A percentile compares a stretch with the other conserved stretches of the same genome.
Conservation (phyloP, 805 yeast genomes). For the Kazachstania bromeliacearum region DNA sequence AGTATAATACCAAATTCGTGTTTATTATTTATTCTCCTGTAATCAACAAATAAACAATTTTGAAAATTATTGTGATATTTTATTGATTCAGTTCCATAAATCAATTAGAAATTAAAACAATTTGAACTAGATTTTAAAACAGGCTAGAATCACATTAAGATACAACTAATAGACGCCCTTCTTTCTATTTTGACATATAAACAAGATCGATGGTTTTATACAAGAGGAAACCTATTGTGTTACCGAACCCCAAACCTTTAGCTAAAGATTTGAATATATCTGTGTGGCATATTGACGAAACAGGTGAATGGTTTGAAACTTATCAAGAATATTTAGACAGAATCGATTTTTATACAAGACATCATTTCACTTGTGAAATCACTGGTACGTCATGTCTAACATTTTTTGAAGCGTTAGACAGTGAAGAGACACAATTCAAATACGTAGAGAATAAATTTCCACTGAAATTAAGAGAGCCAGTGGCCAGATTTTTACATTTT, state of each 20-base stretch:
- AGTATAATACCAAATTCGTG: too few relatives aligned
- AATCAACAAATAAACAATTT: too few relatives aligned
- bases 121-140: too few relatives aligned
- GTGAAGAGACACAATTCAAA: constrained; percentile 55
- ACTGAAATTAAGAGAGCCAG: constrained; percentile 83
- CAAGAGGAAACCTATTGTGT: constrained; percentile 61
- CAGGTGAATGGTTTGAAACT: constrained; percentile 76
- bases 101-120: too few relatives aligned
- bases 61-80: too few relatives aligned
- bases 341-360: constrained; percentile 61
- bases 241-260: constrained; percentile 46
- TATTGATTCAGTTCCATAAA: too few relatives aligned
- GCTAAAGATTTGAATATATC: constrained; percentile 49
- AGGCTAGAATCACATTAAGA: too few relatives aligned
- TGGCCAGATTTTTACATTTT: constrained; percentile 76
- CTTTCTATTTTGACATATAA: too few relatives aligned
- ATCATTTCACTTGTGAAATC: constrained; percentile 88
- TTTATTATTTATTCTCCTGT: too few relatives aligned
- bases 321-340: constrained; percentile 70
- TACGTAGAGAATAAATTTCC: constrained; percentile 79
- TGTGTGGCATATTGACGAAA: constrained; percentile 76
- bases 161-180: too few relatives aligned
- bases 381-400: constrained; percentile 90
- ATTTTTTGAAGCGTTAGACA: constrained; percentile 76
- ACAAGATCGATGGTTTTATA: constrained; percentile 57